These are phyloP conservation scores for Stemphylium lycopersici DNA, from an alignment of 2,329 filamentous ascomycete species.

Conservation along the genomic window DNA sequence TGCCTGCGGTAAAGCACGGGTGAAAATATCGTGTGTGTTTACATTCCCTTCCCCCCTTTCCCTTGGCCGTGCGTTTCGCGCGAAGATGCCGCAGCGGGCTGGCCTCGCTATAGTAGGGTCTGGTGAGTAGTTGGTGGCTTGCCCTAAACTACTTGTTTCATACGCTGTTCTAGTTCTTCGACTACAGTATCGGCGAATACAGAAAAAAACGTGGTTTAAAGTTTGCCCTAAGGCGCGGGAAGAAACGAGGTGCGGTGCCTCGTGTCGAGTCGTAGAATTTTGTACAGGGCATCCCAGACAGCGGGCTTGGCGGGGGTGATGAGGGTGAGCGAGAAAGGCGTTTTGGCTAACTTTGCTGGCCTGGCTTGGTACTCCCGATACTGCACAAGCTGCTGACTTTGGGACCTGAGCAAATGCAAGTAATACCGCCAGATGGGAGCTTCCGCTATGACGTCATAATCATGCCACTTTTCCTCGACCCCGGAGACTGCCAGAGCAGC, in stretches of 20 bases:
- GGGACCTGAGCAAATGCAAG: constrained; percentile 1
- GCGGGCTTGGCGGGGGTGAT: background rate
- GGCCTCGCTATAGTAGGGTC: background rate
- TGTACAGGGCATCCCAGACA: constrained; percentile 2
- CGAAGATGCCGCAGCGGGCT: background rate
- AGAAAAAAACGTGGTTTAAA: constrained; percentile 10
- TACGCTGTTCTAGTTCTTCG: background rate
- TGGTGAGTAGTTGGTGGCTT: background rate
- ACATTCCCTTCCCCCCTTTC: background rate
- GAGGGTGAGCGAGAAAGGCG: background rate
- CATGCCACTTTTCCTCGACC: constrained; percentile 3
- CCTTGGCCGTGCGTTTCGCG: background rate
- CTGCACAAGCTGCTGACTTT: constrained; percentile 3
- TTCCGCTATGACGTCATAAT: constrained; percentile 7
- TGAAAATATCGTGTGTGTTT: background rate
- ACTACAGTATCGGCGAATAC: constrained; percentile 3
- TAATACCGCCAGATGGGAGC: background rate
- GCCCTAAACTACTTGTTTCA: background rate
- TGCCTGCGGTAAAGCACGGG: background rate
- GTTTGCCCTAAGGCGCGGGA: constrained; percentile 13
- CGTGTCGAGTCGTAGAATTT: constrained; percentile 14
- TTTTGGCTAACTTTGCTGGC: background rate
- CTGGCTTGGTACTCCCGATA: constrained; percentile 3
- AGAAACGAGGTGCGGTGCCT: constrained; percentile 17
- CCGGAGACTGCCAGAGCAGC: background rate